phyloP scores from a whole-genome alignment of 2,329 filamentous ascomycete species.

The Septoria linicola region DNA sequence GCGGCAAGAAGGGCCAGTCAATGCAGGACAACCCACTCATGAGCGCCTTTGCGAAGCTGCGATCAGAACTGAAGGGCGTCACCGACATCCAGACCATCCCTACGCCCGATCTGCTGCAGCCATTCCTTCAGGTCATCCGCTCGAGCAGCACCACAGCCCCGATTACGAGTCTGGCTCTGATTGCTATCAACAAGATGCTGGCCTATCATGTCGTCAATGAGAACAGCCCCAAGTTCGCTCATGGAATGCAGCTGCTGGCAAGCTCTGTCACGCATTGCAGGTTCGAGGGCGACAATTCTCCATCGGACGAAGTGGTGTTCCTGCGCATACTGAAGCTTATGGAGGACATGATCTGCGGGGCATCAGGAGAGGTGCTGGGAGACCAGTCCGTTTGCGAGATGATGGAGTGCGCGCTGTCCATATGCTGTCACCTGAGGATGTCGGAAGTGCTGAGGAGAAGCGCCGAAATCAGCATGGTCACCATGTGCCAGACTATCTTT shows the following conservation, averaged over 20 bases:
- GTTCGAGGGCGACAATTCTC: slow-evolving; percentile 93
- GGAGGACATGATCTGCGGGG: slow-evolving; percentile 96
- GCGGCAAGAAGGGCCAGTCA: slow-evolving; percentile 94
- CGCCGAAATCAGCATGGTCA: slow-evolving; percentile 95
- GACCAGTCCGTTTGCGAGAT: slow-evolving; percentile 99
- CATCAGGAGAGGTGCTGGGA: slow-evolving; percentile 87
- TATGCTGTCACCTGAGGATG: slow-evolving; percentile 90
- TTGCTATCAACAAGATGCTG: slow-evolving; percentile 94
- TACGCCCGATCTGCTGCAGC: slow-evolving; percentile 82
- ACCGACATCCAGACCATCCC: slow-evolving; percentile 88
- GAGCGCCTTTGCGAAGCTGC: slow-evolving; percentile 85
- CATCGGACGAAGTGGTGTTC: slow-evolving; percentile 92
- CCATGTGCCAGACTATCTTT: slow-evolving; percentile 99
- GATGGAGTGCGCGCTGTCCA: slow-evolving; percentile 97
- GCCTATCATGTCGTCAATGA: slow-evolving; percentile 87
- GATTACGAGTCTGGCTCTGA: slow-evolving; percentile 90
- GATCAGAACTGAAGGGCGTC: slow-evolving; percentile 81
- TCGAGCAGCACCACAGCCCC: slow-evolving; percentile 94
- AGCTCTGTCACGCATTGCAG: slow-evolving; percentile 96
- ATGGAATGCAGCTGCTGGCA: slow-evolving; percentile 92
- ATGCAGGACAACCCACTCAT: slow-evolving; percentile 97
- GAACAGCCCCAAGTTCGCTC: slow-evolving; percentile 78
- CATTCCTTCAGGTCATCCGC: slow-evolving; percentile 94
- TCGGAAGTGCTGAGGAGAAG: slow-evolving; percentile 87
- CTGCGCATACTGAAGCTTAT: slow-evolving; percentile 93